phyloP scores from a whole-genome alignment of 2,329 filamentous ascomycete genomes.

The Neopestalotiopsis rosae region DNA sequence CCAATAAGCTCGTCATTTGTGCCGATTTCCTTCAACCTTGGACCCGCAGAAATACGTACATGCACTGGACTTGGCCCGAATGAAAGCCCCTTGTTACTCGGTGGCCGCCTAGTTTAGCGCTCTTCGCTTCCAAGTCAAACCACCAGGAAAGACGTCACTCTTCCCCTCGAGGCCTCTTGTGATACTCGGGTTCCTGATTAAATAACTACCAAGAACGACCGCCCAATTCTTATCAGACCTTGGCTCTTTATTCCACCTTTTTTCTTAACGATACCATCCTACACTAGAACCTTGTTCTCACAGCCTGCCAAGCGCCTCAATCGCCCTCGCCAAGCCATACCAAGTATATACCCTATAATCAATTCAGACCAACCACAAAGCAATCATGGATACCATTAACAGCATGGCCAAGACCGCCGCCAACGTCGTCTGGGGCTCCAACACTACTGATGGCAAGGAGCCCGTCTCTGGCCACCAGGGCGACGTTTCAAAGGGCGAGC shows the following conservation, averaged over 20 bases:
- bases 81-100: not conserved
- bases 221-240: constrained; percentile 15
- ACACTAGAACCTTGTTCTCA: not conserved
- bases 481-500: constrained; percentile 70
- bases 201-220: constrained; percentile 19
- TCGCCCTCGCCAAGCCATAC: not conserved
- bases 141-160: constrained; percentile 19
- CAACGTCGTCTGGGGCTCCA: constrained; percentile 54
- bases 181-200: constrained; percentile 5
- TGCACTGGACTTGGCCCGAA: no score
- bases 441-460: constrained; percentile 55
- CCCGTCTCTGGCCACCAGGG: constrained; percentile 75
- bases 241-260: constrained; percentile 2
- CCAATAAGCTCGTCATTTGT: not conserved
- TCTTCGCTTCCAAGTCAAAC: not conserved
- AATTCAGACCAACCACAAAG: not conserved
- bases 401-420: constrained; percentile 56
- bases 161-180: not conserved
- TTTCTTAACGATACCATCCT: not conserved
- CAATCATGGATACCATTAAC: constrained; percentile 67
- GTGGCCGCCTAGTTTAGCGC: not conserved
- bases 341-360: not conserved
- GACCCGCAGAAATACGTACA: not conserved
- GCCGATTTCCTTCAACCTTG: not conserved
- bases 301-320: not conserved